These are phyloP conservation scores for Pseudozyma thailandica DNA, from an alignment of 1,284 basidiomycete genomes.

Conservation along the genomic window DNA sequence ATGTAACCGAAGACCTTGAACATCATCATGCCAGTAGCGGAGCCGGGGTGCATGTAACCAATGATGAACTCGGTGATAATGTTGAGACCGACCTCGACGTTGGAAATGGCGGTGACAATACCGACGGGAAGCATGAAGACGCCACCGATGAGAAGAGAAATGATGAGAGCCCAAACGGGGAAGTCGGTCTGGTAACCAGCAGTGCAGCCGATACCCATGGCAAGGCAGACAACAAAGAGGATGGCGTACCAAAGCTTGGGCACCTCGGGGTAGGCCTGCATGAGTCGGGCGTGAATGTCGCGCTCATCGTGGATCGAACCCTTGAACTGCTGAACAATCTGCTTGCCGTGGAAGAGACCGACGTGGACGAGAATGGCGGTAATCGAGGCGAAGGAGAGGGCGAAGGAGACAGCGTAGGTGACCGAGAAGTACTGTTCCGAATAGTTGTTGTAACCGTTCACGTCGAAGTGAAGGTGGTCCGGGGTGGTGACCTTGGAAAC, in stretches of 20 bases:
- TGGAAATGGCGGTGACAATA: conserved; percentile 85
- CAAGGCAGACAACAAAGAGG: conserved; percentile 74
- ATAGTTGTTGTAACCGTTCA: conserved; percentile 55
- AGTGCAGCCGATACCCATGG: conserved; percentile 76
- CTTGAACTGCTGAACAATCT: conserved; percentile 49
- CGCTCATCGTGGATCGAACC: conserved; percentile 74
- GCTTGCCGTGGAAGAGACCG: conserved; percentile 58
- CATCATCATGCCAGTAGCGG: conserved; percentile 81
- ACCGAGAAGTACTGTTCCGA: conserved; percentile 71
- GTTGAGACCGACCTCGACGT: conserved; percentile 75
- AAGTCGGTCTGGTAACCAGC: conserved; percentile 78
- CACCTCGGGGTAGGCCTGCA: conserved; percentile 82
- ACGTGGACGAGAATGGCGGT: conserved; percentile 78
- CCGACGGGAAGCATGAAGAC: conserved; percentile 77
- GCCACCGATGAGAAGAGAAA: conserved; percentile 73
- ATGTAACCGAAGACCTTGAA: conserved; percentile 80
- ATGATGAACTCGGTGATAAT: conserved; percentile 80
- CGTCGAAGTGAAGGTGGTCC: conserved; percentile 42
- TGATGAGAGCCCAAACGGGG: conserved; percentile 79
- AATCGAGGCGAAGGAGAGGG: conserved; percentile 79
- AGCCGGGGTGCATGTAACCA: conserved; percentile 81
- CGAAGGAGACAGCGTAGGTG: conserved; percentile 74
- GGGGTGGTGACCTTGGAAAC: conserved; percentile 36
- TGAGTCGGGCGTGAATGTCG: conserved; percentile 85
- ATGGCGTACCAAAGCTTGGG: conserved; percentile 72